Conservation (phyloP, 208 protist species). For the Crithidia fasciculata region DNA sequence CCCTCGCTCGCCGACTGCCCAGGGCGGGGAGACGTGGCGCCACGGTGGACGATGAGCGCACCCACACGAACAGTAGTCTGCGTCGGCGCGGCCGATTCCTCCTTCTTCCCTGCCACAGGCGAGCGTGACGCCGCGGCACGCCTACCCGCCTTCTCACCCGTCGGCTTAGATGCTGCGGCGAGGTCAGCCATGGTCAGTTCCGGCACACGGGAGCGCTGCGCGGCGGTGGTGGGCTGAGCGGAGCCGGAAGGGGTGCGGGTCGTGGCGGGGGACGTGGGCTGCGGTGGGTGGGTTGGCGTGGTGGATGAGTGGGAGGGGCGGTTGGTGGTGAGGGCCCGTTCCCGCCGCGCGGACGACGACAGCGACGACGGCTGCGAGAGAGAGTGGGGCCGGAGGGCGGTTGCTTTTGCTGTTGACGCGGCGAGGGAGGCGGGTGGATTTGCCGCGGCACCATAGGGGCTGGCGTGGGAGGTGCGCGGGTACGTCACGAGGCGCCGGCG, state of each 20-base stretch:
- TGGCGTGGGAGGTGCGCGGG: not conserved
- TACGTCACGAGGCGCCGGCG: slow-evolving; percentile 7
- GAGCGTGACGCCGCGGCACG: not conserved
- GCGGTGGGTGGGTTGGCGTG: not conserved
- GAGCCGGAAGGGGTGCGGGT: not conserved
- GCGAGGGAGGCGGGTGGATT: not conserved
- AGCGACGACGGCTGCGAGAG: not conserved
- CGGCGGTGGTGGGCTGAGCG: not conserved
- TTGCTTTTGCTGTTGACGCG: not conserved
- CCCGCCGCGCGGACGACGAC: not conserved
- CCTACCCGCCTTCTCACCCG: not conserved
- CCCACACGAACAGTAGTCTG: slow-evolving; percentile 3
- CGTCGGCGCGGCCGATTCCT: not conserved
- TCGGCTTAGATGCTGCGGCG: not conserved
- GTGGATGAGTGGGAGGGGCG: not conserved
- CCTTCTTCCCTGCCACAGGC: not conserved
- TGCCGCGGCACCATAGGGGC: not conserved
- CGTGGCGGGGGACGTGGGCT: not conserved
- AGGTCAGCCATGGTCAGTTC: slow-evolving; percentile 1
- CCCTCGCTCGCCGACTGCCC: not conserved
- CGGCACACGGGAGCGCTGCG: slow-evolving; percentile 1
- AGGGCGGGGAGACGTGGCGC: not conserved
- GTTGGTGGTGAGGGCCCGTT: not conserved
- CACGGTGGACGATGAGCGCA: not conserved
- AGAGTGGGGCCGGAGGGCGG: not conserved